Percentiles rank a stretch among this genome's conserved stretches.
Evolutionary conservation across 2,329 filamentous ascomycete species (phyloP).

Genomic region (Neurospora crassa): DNA sequence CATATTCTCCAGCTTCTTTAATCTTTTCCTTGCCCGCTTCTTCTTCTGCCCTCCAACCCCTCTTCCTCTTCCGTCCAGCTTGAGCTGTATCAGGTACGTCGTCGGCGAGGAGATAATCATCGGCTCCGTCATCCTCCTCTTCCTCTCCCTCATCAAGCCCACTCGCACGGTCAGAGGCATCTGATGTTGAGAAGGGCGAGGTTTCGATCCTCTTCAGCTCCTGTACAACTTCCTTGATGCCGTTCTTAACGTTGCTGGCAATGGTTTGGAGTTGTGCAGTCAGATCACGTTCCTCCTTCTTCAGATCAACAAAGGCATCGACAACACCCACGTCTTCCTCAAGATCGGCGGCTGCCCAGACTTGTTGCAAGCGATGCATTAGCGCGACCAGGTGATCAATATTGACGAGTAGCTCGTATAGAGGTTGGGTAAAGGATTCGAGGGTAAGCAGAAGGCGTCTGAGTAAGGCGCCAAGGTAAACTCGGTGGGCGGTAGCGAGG

Average conservation of each 20-base stretch:
- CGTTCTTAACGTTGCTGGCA: conserved; percentile 53
- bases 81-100: conserved; percentile 10
- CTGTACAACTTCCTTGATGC: conserved; percentile 58
- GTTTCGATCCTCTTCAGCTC: conserved; percentile 36
- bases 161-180: not conserved
- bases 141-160: conserved; percentile 21
- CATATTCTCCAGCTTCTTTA: conserved; percentile 45
- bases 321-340: conserved; percentile 76
- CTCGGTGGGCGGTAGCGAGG: conserved; percentile 67
- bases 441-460: conserved; percentile 59
- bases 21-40: conserved; percentile 16
- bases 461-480: conserved; percentile 61
- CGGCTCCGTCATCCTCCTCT: conserved; percentile 31
- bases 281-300: conserved; percentile 62
- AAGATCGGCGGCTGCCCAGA: conserved; percentile 71
- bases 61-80: conserved; percentile 10
- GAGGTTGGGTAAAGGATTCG: conserved; percentile 49
- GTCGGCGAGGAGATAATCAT: conserved; percentile 17
- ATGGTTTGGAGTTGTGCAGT: conserved; percentile 54
- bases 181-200: not conserved
- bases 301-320: conserved; percentile 62
- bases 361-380: conserved; percentile 62
- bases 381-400: conserved; percentile 77
- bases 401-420: conserved; percentile 59
- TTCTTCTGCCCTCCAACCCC: conserved; percentile 21